Evolutionary conservation across 2,329 filamentous ascomycete genomes (phyloP).

Genomic region (Didymella lethalis): DNA sequence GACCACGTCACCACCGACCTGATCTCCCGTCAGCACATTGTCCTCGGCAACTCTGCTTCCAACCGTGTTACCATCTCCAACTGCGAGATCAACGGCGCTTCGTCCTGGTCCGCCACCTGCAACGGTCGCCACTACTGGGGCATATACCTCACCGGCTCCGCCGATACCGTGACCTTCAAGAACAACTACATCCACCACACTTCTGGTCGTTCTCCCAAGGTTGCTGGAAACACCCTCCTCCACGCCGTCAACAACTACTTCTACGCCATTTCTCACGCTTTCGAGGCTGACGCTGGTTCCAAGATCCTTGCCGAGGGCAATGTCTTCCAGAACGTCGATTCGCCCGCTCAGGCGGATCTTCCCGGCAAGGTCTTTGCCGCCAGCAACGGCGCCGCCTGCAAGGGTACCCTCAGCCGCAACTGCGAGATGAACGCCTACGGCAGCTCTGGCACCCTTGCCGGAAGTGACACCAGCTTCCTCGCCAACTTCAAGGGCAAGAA

Average conservation of each 20-base stretch:
- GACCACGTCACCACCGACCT: slow-evolving; percentile 59
- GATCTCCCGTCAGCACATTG: slow-evolving; percentile 68
- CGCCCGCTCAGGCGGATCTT: slow-evolving; percentile 52
- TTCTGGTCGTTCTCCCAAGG: slow-evolving; percentile 65
- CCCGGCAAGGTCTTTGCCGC: slow-evolving; percentile 54
- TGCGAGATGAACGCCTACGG: slow-evolving; percentile 60
- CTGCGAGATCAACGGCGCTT: slow-evolving; percentile 65
- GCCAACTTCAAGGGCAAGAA: slow-evolving; percentile 62
- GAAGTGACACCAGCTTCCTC: slow-evolving; percentile 59
- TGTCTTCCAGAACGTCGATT: slow-evolving; percentile 63
- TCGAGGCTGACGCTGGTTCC: slow-evolving; percentile 56
- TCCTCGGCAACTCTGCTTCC: slow-evolving; percentile 62
- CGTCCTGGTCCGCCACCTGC: slow-evolving; percentile 65
- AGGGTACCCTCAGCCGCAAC: slow-evolving; percentile 56
- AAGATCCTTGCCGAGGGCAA: slow-evolving; percentile 65
- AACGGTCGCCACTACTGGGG: slow-evolving; percentile 67
- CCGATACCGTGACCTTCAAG: slow-evolving; percentile 66
- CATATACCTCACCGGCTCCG: slow-evolving; percentile 64
- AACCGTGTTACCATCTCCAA: slow-evolving; percentile 68
- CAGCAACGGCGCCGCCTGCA: slow-evolving; percentile 54
- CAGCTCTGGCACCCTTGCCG: slow-evolving; percentile 36
- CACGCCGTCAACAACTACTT: slow-evolving; percentile 71
- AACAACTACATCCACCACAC: slow-evolving; percentile 68
- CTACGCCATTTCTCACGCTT: slow-evolving; percentile 65
- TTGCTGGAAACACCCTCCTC: slow-evolving; percentile 63